A percentile compares a stretch with the other conserved stretches of the same genome.
Conservation (phyloP, 371 early-diverging fungal genomes). For the Zychaea mexicana region DNA sequence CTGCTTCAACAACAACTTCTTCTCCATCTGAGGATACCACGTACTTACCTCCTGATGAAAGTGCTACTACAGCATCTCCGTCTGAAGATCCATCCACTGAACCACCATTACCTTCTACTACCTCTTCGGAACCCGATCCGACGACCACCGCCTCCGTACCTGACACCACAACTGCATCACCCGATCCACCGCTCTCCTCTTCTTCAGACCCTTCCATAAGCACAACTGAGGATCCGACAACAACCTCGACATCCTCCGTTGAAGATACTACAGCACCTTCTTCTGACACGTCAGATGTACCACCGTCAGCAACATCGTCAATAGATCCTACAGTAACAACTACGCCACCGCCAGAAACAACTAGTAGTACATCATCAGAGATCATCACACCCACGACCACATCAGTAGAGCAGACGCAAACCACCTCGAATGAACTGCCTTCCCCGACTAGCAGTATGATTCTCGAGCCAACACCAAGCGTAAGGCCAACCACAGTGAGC, state of each 20-base stretch:
- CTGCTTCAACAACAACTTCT: not conserved
- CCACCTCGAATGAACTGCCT: not conserved
- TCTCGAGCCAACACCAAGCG: not conserved
- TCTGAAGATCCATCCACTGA: not conserved
- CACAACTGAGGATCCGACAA: slow-evolving; percentile 1
- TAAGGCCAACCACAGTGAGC: not conserved
- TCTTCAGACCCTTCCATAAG: slow-evolving; percentile 1
- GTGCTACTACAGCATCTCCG: not conserved
- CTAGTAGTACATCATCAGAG: no score
- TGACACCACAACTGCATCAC: not conserved
- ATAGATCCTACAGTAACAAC: no score
- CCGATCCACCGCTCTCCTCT: not conserved
- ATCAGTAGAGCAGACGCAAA: not conserved
- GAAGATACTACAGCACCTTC: not conserved
- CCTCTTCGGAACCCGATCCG: not conserved
- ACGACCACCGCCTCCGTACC: not conserved
- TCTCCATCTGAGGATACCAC: not conserved
- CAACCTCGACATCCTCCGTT: not conserved
- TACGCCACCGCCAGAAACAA: no score
- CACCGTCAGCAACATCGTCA: no score
- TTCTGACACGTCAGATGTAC: no score
- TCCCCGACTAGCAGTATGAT: not conserved
- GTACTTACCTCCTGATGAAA: not conserved
- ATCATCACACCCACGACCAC: not conserved
- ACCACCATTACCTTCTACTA: not conserved